A percentile compares a stretch with the other conserved stretches of the same genome.
Conservation (phyloP, 139 green algal species). For the Volvox africanus region DNA sequence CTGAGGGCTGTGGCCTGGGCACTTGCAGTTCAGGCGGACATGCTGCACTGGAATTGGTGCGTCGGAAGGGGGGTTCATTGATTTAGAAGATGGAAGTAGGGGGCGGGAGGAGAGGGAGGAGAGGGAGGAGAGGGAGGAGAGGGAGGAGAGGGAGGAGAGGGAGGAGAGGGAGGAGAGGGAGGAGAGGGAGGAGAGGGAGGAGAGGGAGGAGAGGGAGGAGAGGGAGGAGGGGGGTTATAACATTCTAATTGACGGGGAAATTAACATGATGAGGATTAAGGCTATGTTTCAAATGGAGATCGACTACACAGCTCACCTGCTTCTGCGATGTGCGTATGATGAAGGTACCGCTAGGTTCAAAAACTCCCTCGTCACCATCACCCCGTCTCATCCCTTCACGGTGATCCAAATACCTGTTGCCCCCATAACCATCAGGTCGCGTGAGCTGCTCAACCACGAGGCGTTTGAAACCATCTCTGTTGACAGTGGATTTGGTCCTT, state of each 20-base stretch:
- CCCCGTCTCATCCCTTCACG: no score
- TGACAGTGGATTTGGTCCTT: not conserved
- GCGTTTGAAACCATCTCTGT: constrained; percentile 11
- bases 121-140: not conserved
- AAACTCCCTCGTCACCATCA: not conserved
- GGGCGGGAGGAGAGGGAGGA: no score
- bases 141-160: not conserved
- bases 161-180: no score
- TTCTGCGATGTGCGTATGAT: not conserved
- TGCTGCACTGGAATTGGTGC: constrained; percentile 37
- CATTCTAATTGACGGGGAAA: no score
- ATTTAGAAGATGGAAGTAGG: no score
- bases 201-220: not conserved
- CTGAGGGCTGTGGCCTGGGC: constrained; percentile 20
- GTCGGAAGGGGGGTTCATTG: not conserved
- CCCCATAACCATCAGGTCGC: not conserved
- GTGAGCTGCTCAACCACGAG: constrained; percentile 18
- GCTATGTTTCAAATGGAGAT: no score
- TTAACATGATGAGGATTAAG: no score
- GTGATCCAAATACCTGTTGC: no score
- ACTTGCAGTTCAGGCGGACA: constrained; percentile 29
- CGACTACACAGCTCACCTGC: not conserved
- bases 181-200: not conserved
- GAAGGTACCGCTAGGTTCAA: not conserved
- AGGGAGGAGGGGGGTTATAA: no score